Percentiles rank a stretch among this genome's conserved stretches.
Evolutionary conservation across 257 asterid genomes (phyloP).

Genomic region (Leptodermis oblonga): DNA sequence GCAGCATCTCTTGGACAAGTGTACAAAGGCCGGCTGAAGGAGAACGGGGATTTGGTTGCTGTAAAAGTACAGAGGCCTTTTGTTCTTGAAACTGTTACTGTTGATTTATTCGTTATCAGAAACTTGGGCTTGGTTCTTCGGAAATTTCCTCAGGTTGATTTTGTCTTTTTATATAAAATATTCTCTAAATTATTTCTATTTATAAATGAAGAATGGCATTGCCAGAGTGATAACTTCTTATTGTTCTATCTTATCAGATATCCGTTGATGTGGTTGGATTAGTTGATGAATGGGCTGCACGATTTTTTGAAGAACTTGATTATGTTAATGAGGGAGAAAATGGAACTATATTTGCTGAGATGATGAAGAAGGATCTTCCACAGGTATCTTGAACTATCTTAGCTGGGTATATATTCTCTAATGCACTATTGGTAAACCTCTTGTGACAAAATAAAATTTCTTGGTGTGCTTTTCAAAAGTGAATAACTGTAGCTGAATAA

Average conservation of each 20-base stretch:
- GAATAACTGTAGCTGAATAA: not conserved
- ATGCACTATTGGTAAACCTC: not conserved
- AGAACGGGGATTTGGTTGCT: slow-evolving; percentile 93
- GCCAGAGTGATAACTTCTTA: not conserved
- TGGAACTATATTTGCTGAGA: slow-evolving; percentile 88
- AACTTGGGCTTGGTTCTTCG: slow-evolving; percentile 84
- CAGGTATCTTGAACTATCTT: slow-evolving; percentile 45
- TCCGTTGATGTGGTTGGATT: slow-evolving; percentile 93
- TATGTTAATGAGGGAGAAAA: slow-evolving; percentile 94
- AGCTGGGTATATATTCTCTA: not conserved
- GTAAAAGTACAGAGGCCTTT: slow-evolving; percentile 98
- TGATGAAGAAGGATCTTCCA: slow-evolving; percentile 98
- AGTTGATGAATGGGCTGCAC: slow-evolving; percentile 99
- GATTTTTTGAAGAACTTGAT: slow-evolving; percentile 98
- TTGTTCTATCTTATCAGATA: slow-evolving; percentile 33
- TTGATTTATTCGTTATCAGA: slow-evolving; percentile 83
- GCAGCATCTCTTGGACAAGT: slow-evolving; percentile 99
- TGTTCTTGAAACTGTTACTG: slow-evolving; percentile 98
- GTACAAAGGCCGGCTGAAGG: slow-evolving; percentile 92
- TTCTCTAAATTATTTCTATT: slow-evolving; percentile 13
- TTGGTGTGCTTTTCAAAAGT: not conserved
- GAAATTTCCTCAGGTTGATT: slow-evolving; percentile 83
- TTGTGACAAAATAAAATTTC: not conserved
- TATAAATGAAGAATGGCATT: slow-evolving; percentile 3
- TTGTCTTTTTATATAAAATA: not conserved